Percentiles rank a stretch among this genome's conserved stretches.
phyloP scores from a whole-genome alignment of 2,329 filamentous ascomycete genomes.

The Fusarium lateritium region DNA sequence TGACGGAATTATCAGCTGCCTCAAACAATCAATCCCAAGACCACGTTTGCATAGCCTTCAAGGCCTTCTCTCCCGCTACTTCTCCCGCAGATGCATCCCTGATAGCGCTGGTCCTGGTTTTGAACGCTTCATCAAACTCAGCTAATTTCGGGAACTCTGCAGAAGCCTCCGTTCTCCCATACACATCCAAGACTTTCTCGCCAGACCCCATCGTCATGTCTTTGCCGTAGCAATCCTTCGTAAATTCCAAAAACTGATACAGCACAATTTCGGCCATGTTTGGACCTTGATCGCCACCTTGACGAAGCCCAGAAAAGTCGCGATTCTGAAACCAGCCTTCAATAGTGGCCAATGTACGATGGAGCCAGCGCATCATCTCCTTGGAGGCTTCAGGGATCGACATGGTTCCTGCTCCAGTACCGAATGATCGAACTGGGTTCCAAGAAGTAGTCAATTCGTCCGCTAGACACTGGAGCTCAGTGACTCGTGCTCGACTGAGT shows the following conservation, averaged over 20 bases:
- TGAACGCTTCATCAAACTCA: not conserved
- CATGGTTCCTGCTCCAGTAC: not conserved
- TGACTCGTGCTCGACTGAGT: not conserved
- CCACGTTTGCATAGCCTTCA: conserved; percentile 3
- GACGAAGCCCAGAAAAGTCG: not conserved
- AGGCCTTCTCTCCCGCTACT: not conserved
- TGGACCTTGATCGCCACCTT: not conserved
- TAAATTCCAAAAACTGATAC: not conserved
- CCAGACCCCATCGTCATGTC: not conserved
- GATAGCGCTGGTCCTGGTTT: not conserved
- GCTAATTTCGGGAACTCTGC: not conserved
- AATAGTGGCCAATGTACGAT: not conserved
- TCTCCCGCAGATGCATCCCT: not conserved
- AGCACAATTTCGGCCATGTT: not conserved
- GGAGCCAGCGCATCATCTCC: not conserved
- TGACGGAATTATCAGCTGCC: no score
- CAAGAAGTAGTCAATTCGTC: not conserved
- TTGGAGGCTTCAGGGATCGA: not conserved
- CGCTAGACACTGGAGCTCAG: not conserved
- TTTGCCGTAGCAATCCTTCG: not conserved
- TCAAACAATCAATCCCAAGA: not conserved
- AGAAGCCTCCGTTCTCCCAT: not conserved
- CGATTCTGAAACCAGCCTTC: not conserved
- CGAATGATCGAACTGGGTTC: not conserved
- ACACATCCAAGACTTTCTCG: not conserved